Evolutionary conservation across 2,329 filamentous ascomycete species (phyloP).

Genomic region (Bipolaris bicolor): DNA sequence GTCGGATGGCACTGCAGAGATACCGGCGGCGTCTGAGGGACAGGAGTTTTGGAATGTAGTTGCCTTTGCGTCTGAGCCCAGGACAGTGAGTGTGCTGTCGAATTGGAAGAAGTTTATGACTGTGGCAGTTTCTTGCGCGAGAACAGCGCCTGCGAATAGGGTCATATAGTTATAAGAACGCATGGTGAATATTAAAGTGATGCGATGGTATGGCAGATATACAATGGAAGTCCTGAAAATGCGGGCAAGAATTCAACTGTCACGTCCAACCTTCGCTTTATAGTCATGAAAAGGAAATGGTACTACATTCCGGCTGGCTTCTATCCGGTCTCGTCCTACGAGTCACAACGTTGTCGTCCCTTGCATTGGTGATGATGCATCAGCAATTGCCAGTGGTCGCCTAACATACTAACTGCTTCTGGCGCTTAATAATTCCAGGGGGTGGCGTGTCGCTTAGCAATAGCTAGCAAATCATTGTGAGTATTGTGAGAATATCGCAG

Average conservation of each 20-base stretch:
- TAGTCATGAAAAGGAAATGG: neutral
- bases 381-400: constrained; percentile 6
- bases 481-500: no score
- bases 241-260: neutral
- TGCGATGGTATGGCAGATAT: neutral
- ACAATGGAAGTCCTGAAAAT: neutral
- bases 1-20: constrained; percentile 15
- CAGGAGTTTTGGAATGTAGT: constrained; percentile 34
- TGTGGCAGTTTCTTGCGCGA: constrained; percentile 27
- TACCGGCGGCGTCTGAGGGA: constrained; percentile 16
- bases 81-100: constrained; percentile 24
- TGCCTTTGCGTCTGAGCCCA: constrained; percentile 28
- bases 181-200: constrained; percentile 19
- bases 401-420: constrained; percentile 5
- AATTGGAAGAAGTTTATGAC: constrained; percentile 23
- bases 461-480: neutral
- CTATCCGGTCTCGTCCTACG: neutral
- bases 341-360: constrained; percentile 5
- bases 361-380: constrained; percentile 10
- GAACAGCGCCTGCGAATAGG: constrained; percentile 25
- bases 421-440: constrained; percentile 7
- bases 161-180: constrained; percentile 23
- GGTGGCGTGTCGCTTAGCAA: constrained; percentile 4
- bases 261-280: neutral
- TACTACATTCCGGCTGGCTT: neutral